phyloP scores from a whole-genome alignment of 441 rosid genomes.

The Cnidoscolus chayamansa region DNA sequence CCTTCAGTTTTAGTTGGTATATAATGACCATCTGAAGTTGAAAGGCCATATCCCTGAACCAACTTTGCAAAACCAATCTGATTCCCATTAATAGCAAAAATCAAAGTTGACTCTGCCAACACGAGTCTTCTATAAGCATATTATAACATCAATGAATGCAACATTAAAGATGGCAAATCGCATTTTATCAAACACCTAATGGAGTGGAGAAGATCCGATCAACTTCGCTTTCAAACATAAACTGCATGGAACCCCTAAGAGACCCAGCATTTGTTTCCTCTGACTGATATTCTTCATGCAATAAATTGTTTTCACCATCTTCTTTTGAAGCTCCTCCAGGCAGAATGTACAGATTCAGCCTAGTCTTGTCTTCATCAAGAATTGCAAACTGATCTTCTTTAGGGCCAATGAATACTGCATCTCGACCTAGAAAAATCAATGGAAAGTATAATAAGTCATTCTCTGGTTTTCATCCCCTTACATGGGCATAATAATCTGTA shows the following conservation, averaged over 20 bases:
- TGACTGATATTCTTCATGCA: constrained; percentile 55
- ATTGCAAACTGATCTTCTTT: constrained; percentile 83
- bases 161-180: constrained; percentile 21
- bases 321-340: constrained; percentile 67
- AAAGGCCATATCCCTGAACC: constrained; percentile 72
- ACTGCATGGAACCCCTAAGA: constrained; percentile 75
- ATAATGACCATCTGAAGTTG: constrained; percentile 81
- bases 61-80: constrained; percentile 88
- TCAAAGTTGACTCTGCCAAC: constrained; percentile 82
- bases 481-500: constrained; percentile 14
- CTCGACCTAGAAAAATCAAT: constrained; percentile 57
- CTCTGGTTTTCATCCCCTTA: constrained; percentile 17
- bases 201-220: constrained; percentile 95
- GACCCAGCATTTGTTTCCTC: constrained; percentile 55
- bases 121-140: constrained; percentile 36
- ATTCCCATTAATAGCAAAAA: constrained; percentile 83
- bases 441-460: constrained; percentile 18
- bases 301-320: constrained; percentile 60
- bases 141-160: constrained; percentile 13
- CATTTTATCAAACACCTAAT: constrained; percentile 58
- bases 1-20: constrained; percentile 84
- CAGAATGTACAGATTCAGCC: constrained; percentile 67
- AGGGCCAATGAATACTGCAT: constrained; percentile 92
- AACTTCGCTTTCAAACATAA: constrained; percentile 91
- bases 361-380: constrained; percentile 94